phyloP scores from a whole-genome alignment of 116 monocot genomes.

The Posidonia oceanica region DNA sequence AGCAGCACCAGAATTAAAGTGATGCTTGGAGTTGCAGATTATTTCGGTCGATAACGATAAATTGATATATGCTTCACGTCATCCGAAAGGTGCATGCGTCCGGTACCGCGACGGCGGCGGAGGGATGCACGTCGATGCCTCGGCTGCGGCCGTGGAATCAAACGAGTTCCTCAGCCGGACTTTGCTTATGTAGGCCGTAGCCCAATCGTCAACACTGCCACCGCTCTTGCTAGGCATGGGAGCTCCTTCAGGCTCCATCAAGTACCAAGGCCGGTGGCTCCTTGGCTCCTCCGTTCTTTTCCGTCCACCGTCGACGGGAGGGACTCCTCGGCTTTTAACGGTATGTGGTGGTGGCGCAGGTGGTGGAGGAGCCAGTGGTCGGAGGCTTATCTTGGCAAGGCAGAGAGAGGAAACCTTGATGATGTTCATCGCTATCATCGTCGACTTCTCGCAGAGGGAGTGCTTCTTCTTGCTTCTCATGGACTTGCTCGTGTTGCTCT shows the following conservation, averaged over 20 bases:
- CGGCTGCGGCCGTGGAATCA: background rate
- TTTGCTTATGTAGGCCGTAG: background rate
- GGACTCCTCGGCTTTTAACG: background rate
- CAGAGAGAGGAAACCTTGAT: conserved; percentile 8
- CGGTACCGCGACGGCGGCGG: no score
- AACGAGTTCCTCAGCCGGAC: background rate
- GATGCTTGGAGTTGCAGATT: no score
- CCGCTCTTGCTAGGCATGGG: no score
- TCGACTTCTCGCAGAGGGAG: conserved; percentile 3
- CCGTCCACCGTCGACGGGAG: background rate
- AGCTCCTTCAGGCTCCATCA: background rate
- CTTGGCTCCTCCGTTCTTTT: background rate
- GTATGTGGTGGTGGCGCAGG: background rate
- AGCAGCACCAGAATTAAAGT: no score
- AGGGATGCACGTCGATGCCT: no score
- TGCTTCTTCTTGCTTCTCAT: conserved; percentile 1
- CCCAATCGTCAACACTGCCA: background rate
- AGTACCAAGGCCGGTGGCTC: background rate
- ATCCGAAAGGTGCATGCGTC: no score
- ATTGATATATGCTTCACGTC: no score
- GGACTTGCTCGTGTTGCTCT: background rate
- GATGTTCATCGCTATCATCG: conserved; percentile 6
- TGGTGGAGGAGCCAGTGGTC: background rate
- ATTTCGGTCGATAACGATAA: no score
- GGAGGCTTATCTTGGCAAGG: conserved; percentile 8